These are phyloP conservation scores for Fraxinus paxiana DNA, from an alignment of 305 asterid genomes.

Conservation along the genomic window DNA sequence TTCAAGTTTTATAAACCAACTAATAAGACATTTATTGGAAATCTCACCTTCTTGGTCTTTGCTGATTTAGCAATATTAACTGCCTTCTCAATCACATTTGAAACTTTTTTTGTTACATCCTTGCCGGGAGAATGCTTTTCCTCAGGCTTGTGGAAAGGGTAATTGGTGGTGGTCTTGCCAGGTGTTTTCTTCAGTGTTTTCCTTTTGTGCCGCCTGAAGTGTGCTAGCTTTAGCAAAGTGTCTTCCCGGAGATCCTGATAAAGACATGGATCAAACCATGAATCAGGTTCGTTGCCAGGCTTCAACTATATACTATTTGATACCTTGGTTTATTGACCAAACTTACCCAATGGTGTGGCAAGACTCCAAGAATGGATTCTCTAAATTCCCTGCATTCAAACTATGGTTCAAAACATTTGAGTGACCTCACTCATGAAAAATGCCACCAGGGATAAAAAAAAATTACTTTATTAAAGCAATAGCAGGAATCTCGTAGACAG, in stretches of 20 bases:
- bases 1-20: neutral
- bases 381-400: slow-evolving; percentile 95
- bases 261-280: slow-evolving; percentile 21
- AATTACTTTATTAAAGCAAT: neutral
- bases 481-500: neutral
- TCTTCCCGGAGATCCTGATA: slow-evolving; percentile 93
- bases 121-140: slow-evolving; percentile 87
- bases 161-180: slow-evolving; percentile 54
- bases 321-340: neutral
- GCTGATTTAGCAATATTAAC: slow-evolving; percentile 82
- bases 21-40: slow-evolving; percentile 12
- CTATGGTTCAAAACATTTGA: slow-evolving; percentile 44
- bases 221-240: slow-evolving; percentile 67
- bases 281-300: slow-evolving; percentile 20
- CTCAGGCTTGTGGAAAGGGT: slow-evolving; percentile 85
- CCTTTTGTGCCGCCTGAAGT: slow-evolving; percentile 91
- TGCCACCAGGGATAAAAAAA: neutral
- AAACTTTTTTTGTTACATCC: slow-evolving; percentile 76
- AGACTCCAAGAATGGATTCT: slow-evolving; percentile 90
- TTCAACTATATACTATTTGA: slow-evolving; percentile 8
- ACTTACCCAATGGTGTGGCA: slow-evolving; percentile 96
- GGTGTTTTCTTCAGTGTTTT: slow-evolving; percentile 68
- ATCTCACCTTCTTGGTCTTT: slow-evolving; percentile 71
- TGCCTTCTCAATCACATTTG: slow-evolving; percentile 83
- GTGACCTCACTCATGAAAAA: slow-evolving; percentile 24